These are phyloP conservation scores for Eucalyptus curtisii DNA, from an alignment of 345 rosid species.

Conservation along the genomic window DNA sequence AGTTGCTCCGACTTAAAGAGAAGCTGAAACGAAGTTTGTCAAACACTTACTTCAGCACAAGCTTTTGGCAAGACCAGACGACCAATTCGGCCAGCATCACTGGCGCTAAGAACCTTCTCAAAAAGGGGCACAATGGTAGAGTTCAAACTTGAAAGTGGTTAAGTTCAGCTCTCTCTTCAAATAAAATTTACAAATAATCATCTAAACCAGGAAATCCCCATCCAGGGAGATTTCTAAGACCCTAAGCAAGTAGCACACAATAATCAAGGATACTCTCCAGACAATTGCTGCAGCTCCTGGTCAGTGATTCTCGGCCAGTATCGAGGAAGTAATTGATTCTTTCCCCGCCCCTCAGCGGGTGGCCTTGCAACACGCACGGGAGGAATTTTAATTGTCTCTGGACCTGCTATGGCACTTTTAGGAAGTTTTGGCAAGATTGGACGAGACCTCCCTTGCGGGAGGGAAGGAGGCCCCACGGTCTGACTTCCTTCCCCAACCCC, in stretches of 20 bases:
- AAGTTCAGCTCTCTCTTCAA: constrained; percentile 14
- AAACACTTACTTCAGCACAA: constrained; percentile 82
- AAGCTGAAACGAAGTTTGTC: neutral
- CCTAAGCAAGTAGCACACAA: neutral
- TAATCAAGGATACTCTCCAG: constrained; percentile 78
- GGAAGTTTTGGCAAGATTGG: constrained; percentile 90
- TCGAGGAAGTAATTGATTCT: constrained; percentile 94
- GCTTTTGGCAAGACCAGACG: constrained; percentile 99
- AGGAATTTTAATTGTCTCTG: constrained; percentile 50
- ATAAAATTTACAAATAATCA: neutral
- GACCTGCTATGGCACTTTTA: constrained; percentile 37
- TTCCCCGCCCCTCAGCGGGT: constrained; percentile 95
- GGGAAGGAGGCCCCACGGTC: constrained; percentile 33
- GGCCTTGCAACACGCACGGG: constrained; percentile 91
- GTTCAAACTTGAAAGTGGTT: constrained; percentile 55
- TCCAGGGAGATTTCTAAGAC: neutral
- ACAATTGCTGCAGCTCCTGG: constrained; percentile 89
- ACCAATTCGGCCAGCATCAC: constrained; percentile 99
- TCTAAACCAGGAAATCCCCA: neutral
- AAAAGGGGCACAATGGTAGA: constrained; percentile 87
- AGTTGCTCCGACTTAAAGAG: neutral
- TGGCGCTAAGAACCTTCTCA: constrained; percentile 97
- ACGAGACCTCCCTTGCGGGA: constrained; percentile 61
- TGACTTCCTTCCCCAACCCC: constrained; percentile 27
- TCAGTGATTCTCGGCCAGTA: constrained; percentile 99